Percentiles rank a stretch among this genome's conserved stretches.
Evolutionary conservation across 2,329 filamentous ascomycete species (phyloP).

Genomic region (Trichoderma arundinaceum): DNA sequence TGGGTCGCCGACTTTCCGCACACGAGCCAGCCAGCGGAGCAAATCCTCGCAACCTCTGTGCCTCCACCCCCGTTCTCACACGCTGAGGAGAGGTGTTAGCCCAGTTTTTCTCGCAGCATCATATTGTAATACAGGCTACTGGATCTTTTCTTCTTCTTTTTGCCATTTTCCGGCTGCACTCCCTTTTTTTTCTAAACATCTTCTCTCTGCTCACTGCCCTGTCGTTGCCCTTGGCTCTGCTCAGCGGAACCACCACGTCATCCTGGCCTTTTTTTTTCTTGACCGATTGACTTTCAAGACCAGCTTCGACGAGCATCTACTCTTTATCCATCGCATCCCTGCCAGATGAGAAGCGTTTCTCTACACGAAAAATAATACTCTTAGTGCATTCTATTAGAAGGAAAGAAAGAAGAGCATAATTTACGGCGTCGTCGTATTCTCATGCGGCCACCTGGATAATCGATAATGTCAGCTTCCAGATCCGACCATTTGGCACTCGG

Average conservation of each 20-base stretch:
- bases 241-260: constrained; percentile 28
- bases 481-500: constrained; percentile 86
- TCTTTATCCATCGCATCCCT: constrained; percentile 24
- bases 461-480: constrained; percentile 91
- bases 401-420: background rate
- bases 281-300: constrained; percentile 28
- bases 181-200: background rate
- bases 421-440: constrained; percentile 39
- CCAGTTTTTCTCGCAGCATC: constrained; percentile 38
- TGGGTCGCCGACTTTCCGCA: constrained; percentile 23
- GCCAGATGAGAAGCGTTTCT: constrained; percentile 22
- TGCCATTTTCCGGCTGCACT: constrained; percentile 22
- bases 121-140: constrained; percentile 46
- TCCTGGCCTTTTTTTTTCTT: constrained; percentile 24
- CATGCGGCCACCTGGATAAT: constrained; percentile 69
- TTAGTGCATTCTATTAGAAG: constrained; percentile 16
- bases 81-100: constrained; percentile 30
- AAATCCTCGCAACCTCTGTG: constrained; percentile 27
- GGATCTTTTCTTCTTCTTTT: constrained; percentile 34
- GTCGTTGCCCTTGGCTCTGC: constrained; percentile 24
- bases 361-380: constrained; percentile 25
- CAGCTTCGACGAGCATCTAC: constrained; percentile 29
- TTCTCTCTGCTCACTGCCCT: background rate
- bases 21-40: constrained; percentile 26
- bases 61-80: constrained; percentile 28